Evolutionary conservation across 208 protist genomes (phyloP).

Genomic region (Trichomonas gallinae): DNA sequence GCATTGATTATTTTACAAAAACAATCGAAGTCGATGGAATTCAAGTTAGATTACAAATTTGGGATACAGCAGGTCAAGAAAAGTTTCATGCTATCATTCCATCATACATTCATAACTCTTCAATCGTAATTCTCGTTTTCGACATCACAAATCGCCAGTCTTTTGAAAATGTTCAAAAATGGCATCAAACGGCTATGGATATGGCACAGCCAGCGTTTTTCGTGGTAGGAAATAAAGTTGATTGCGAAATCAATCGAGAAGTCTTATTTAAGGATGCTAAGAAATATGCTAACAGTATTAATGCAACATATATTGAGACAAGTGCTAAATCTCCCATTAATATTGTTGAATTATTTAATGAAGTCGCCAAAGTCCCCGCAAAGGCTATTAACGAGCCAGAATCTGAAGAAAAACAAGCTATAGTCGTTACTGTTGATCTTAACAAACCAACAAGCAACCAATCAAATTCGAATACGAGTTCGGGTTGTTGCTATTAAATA

Average conservation of each 20-base stretch:
- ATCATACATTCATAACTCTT: background rate
- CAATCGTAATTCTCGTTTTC: background rate
- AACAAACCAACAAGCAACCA: background rate
- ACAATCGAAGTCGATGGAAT: background rate
- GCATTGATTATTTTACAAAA: background rate
- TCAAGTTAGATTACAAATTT: background rate
- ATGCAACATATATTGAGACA: background rate
- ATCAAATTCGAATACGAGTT: background rate
- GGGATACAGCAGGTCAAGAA: background rate
- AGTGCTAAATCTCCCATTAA: background rate
- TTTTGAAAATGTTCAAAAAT: background rate
- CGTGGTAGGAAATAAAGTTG: background rate
- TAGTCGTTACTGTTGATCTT: background rate
- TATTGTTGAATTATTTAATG: background rate
- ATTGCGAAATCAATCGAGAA: background rate
- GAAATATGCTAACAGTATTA: background rate
- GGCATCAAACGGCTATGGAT: background rate
- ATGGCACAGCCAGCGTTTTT: background rate
- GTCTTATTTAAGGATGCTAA: background rate
- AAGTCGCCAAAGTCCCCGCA: background rate
- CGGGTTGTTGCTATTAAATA: background rate
- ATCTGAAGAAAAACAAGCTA: background rate
- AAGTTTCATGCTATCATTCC: background rate
- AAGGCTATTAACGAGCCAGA: background rate
- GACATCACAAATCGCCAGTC: background rate